Percentiles rank a stretch among this genome's conserved stretches.
These are phyloP conservation scores for Coemansia sp. DNA, from an alignment of 192 early-diverging fungal genomes.

Conservation along the genomic window DNA sequence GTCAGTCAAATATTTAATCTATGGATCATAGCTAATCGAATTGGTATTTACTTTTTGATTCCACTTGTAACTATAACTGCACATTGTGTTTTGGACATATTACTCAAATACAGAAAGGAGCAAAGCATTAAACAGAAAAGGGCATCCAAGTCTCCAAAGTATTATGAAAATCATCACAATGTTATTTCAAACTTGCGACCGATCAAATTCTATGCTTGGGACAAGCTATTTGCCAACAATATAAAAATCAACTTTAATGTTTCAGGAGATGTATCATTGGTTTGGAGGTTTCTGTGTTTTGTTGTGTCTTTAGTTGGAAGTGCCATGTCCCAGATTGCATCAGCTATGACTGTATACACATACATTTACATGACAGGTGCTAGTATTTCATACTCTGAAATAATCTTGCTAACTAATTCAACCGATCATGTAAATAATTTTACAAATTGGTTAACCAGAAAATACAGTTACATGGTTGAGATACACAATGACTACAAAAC, in stretches of 20 bases:
- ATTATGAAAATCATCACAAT: not conserved
- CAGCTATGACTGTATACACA: not conserved
- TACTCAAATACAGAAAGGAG: not conserved
- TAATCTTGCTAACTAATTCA: not conserved
- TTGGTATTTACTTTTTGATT: not conserved
- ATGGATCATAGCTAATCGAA: not conserved
- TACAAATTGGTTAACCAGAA: not conserved
- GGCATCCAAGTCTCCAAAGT: not conserved
- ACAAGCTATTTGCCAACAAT: not conserved
- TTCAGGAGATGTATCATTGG: not conserved
- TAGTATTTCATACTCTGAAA: not conserved
- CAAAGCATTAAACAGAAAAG: not conserved
- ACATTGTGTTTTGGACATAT: too few species aligned
- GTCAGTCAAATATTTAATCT: not conserved
- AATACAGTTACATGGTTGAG: not conserved
- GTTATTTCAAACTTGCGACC: not conserved
- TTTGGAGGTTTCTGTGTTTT: not conserved
- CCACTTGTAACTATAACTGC: not conserved
- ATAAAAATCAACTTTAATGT: not conserved
- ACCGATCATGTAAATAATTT: not conserved
- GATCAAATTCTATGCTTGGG: constrained; percentile 2
- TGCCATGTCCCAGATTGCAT: not conserved
- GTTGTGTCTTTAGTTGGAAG: not conserved
- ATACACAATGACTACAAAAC: not conserved
- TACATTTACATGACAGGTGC: not conserved